Evolutionary conservation across 306 rosid genomes (phyloP), one percentile per base, ranked within the genome.

Genomic region (Cucurbita argyrosperma): DNA sequence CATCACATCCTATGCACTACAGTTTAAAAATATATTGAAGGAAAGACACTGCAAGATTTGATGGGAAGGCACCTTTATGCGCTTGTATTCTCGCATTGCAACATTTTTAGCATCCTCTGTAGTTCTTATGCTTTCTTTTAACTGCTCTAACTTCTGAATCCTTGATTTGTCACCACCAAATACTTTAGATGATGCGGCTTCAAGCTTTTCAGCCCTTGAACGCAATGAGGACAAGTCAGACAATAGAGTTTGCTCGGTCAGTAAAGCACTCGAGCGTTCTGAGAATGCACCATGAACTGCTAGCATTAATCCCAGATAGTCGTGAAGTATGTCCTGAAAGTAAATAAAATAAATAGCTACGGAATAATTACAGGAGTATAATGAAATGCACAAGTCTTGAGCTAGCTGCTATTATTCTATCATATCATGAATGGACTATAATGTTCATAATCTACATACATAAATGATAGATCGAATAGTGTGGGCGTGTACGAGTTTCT

Each of bases 161-260:
- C 96, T 89, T 8, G 96, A 79, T 83, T 86, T 94, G 85, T 90
- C 97, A 55, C 81, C 96, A 43, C 98, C 98, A 88, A 94, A 94
- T 68, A 94, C 76, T 83, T 91, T 94, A 60, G 96, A 87, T 47
- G 98, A 87, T 69, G 97, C 92, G 10, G 79, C 95, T 77, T 94
- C 98, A 79, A 94, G 96, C 75, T 88, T 94, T 84, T 94, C 98
- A 47, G 90, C 88, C 82, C 94, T 88, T 58, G 88, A 88, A 64
- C 88, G 85, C 88, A 90, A 83, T 12, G 96, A 79, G 71, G 85
- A 88, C 75, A 90, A 72, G 40, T 94, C 98, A 55, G 98, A 89
- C 79, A 88, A 60, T 59, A 94, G 96, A 57, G 98, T 90, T 76
- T 94, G 98, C 84, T 90, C 92, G 0, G 98, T 94, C 85, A 94